Percentiles rank a stretch among this genome's conserved stretches.
phyloP scores from a whole-genome alignment of 2,329 filamentous ascomycete genomes.

The Aspergillus caelatus region DNA sequence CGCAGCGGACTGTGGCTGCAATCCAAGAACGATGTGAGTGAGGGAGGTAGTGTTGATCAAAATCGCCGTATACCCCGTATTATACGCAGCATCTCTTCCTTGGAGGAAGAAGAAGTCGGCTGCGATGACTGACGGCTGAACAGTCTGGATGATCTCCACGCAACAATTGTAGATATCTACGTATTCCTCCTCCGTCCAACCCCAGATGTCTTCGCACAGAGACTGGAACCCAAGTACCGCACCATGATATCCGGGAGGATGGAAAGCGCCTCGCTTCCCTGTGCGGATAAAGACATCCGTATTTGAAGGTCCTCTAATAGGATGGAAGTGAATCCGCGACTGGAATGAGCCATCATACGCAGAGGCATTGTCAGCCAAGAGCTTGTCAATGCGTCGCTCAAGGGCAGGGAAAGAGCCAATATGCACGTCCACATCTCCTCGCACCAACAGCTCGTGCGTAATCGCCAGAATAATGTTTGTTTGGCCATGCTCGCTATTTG shows the following conservation, averaged over 20 bases:
- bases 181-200: constrained; percentile 47
- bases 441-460: constrained; percentile 42
- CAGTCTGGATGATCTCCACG: constrained; percentile 39
- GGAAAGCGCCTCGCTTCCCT: constrained; percentile 29
- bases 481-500: constrained; percentile 52
- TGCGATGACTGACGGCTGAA: constrained; percentile 46
- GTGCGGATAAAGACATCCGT: constrained; percentile 37
- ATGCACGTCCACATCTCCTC: constrained; percentile 46
- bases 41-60: constrained; percentile 51
- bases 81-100: constrained; percentile 47
- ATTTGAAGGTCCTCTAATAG: constrained; percentile 36
- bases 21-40: constrained; percentile 43
- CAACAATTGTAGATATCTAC: constrained; percentile 44
- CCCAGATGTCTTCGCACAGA: constrained; percentile 30
- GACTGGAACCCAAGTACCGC: constrained; percentile 37
- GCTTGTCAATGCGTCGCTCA: constrained; percentile 33
- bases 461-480: constrained; percentile 52
- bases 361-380: constrained; percentile 24
- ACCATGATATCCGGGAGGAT: constrained; percentile 38
- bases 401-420: constrained; percentile 48
- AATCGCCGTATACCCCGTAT: constrained; percentile 35
- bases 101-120: constrained; percentile 50
- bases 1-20: constrained; percentile 41
- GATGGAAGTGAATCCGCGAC: constrained; percentile 34
- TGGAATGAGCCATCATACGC: constrained; percentile 23